phyloP scores from a whole-genome alignment of 2,329 filamentous ascomycete species.

The Claviceps quebecensis region DNA sequence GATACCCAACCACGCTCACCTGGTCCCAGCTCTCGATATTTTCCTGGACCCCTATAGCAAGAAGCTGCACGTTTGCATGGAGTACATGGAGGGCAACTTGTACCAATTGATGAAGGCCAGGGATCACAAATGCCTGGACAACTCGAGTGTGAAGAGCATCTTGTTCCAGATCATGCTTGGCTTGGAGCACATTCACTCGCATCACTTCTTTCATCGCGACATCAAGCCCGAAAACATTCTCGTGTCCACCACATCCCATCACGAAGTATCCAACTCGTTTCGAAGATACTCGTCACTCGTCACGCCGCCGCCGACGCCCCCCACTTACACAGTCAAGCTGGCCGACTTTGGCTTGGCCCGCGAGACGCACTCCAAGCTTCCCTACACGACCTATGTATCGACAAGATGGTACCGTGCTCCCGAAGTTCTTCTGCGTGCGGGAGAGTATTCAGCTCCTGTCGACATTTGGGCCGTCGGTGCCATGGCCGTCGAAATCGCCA shows the following conservation, averaged over 20 bases:
- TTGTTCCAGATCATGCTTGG: conserved; percentile 94
- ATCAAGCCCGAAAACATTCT: conserved; percentile 99
- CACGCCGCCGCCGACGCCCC: conserved; percentile 87
- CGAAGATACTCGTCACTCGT: conserved; percentile 85
- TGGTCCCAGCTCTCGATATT: conserved; percentile 96
- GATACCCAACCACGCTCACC: conserved; percentile 72
- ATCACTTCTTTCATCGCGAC: conserved; percentile 96
- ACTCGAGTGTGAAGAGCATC: conserved; percentile 89
- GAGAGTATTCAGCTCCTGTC: conserved; percentile 92
- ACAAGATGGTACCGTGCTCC: conserved; percentile 97
- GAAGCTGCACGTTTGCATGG: conserved; percentile 96
- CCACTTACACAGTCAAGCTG: conserved; percentile 92
- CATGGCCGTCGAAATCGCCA: conserved; percentile 97
- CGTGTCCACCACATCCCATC: conserved; percentile 77
- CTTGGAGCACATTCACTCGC: conserved; percentile 91
- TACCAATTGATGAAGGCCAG: conserved; percentile 98
- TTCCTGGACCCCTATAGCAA: conserved; percentile 93
- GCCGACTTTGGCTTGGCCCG: conserved; percentile 96
- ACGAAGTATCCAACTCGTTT: conserved; percentile 73
- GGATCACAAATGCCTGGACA: conserved; percentile 87
- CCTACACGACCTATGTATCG: conserved; percentile 97
- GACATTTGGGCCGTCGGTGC: conserved; percentile 98
- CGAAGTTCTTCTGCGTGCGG: conserved; percentile 82
- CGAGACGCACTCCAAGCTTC: conserved; percentile 89
- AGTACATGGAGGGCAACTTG: conserved; percentile 98